Base-by-base conservation (phyloP, 2,329 filamentous ascomycete species). In the Drechslera avenae region DNA sequence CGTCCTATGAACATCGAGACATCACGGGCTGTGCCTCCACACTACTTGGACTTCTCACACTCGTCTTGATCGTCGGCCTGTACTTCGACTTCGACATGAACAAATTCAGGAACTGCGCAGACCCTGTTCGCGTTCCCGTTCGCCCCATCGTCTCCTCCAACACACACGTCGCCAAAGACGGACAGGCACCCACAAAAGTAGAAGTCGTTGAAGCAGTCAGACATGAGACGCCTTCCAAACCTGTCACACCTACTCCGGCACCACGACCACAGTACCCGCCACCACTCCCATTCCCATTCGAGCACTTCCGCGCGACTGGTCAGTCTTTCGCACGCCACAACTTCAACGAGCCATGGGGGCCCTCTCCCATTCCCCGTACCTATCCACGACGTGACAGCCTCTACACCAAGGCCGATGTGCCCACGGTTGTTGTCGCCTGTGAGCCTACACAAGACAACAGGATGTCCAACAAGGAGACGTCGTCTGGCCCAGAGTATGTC, bases 231-330 rank as follows among this genome's bases (percentile, higher is more conserved):
- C 18, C 28, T 7, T 12, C 7, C 4, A 18, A 12, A 18, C 19
- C 34, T 2, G 30, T n/a, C 16, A 21, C 36, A 14, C 34, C 21
- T 10, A n/a, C 28, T 6, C 37, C 46, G 31, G 31, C 4, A n/a
- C 21, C 13, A 4, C 36, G 9, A 2, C 33, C 30, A 1, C 4
- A 10, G 13, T 30, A 30, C 13, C 33, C 49, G 1, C 16, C 44
- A 5, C 44, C 28, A 8, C 19, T 10, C 5, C 21, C 23, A 1
- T 39, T 35, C 16, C 33, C 44, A 14, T 56, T 42, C 33, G 26
- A 45, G 3, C 32, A 46, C 28, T 46, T 56, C 37, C 30, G 21
- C 10, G 52, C 26, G 2, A 56, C 52, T 4, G 45, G 49, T 2
- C 44, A 52, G 12, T 45, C 49, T 2, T 52, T 46, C 14, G 32